These are phyloP conservation scores for Lachancea nothofagi DNA, from an alignment of 805 yeast genomes.

Conservation along the genomic window DNA sequence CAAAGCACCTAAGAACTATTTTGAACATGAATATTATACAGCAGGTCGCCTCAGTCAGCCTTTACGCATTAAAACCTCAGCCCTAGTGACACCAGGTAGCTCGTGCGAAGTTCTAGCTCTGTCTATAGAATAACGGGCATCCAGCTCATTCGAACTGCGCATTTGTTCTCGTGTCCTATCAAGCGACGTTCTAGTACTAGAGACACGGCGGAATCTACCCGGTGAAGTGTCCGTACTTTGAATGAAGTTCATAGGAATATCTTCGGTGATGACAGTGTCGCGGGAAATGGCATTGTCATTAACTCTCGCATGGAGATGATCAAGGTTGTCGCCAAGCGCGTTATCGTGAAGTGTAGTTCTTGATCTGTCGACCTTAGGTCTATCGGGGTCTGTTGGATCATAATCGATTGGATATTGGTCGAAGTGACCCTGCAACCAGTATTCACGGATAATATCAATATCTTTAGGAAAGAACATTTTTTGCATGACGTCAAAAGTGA, in stretches of 20 bases:
- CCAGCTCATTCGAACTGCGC: slow-evolving; percentile 35
- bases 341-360: slow-evolving; percentile 24
- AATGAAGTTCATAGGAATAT: slow-evolving; percentile 34
- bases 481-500: slow-evolving; percentile 50
- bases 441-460: slow-evolving; percentile 68
- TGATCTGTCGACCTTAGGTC: slow-evolving; percentile 47
- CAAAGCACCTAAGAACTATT: too few species aligned
- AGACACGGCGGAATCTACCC: slow-evolving; percentile 8
- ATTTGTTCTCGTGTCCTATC: slow-evolving; percentile 36
- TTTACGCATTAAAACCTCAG: slow-evolving; percentile 31
- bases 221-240: slow-evolving; percentile 10
- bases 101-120: slow-evolving; percentile 39
- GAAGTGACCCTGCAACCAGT: slow-evolving; percentile 61
- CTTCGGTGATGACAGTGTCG: slow-evolving; percentile 35
- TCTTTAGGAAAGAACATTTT: slow-evolving; percentile 57
- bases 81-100: slow-evolving; percentile 38
- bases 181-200: slow-evolving; percentile 32
- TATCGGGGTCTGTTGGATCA: slow-evolving; percentile 77
- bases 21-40: slow-evolving; percentile 3
- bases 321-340: slow-evolving; percentile 25
- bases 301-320: slow-evolving; percentile 5
- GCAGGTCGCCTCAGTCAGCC: not conserved
- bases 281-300: slow-evolving; percentile 19
- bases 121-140: slow-evolving; percentile 36
- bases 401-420: slow-evolving; percentile 59